Conservation (phyloP, 129 eudicot genomes). For the Pulicaria dysenterica region DNA sequence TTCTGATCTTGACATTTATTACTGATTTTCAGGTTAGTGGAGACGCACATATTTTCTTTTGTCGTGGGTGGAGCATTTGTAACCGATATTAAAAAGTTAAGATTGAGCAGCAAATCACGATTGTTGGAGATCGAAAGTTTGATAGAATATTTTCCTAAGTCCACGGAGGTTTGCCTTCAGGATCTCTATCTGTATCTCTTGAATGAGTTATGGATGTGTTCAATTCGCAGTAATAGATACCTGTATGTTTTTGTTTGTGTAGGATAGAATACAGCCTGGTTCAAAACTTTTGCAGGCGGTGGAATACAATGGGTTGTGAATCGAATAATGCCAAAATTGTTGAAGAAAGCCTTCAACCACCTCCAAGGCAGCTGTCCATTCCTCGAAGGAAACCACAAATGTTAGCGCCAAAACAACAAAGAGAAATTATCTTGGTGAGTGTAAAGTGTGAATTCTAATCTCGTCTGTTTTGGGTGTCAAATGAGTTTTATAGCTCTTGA, state of each 20-base stretch:
- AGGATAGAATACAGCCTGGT: constrained; percentile 92
- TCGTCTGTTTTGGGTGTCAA: not conserved
- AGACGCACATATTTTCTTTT: constrained; percentile 96
- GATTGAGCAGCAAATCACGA: constrained; percentile 80
- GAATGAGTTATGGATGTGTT: constrained; percentile 14
- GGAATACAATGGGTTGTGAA: constrained; percentile 49
- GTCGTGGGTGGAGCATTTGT: constrained; percentile 99
- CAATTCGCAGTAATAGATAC: not conserved
- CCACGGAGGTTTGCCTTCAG: constrained; percentile 59
- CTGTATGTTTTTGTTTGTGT: constrained; percentile 31
- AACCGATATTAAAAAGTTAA: constrained; percentile 88
- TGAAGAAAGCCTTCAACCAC: constrained; percentile 47
- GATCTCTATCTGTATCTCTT: constrained; percentile 4
- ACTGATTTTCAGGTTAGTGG: constrained; percentile 82
- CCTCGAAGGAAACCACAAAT: constrained; percentile 38
- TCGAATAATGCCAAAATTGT: constrained; percentile 30
- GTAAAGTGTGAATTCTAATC: not conserved
- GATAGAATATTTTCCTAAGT: constrained; percentile 70
- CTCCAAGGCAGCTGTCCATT: constrained; percentile 50
- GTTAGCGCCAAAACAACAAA: constrained; percentile 26
- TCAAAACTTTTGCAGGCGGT: constrained; percentile 84
- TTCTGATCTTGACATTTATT: not conserved
- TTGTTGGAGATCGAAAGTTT: constrained; percentile 68
- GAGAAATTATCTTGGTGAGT: constrained; percentile 42
- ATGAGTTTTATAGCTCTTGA: not conserved